Evolutionary conservation across 495 filamentous ascomycete genomes (phyloP), one percentile per base, ranked within the genome.

Genomic region (Penicillium lagena): DNA sequence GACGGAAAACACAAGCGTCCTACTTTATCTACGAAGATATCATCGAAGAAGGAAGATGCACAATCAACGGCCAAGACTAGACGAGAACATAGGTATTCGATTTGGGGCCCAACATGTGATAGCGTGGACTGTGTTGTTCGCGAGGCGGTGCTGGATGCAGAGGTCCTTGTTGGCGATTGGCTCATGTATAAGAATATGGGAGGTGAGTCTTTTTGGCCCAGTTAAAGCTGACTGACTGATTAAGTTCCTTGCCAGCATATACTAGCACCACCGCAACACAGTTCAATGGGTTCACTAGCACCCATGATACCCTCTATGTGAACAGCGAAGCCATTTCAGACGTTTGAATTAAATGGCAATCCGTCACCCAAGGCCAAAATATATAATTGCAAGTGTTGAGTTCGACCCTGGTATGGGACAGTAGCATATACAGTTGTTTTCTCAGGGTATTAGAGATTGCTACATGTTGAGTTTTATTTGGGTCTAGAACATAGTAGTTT

Each of bases 81-180:
- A 14, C 12, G 40, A 12, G 33, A 43, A 11, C 35, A 51, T 33
- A 22, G 49, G 12, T 64, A 68, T 37, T 63, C 62, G 7, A 47
- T 68, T 7, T 68, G 64, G 64, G 64, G 64, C 0, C 64, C 64
- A 13, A 68, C 64, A 0, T 66, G 62, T 43, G 64, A 68, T 40
- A 55, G 62, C 34, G 50, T 46, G 9, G 64, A 68, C 29, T 53
- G 49, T 37, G 54, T 66, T 29, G 45, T 50, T 1, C 37, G 43
- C 1, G 47, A 57, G 9, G 40, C 41, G 15, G 33, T 27, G 1
- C 43, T 68, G 28, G 38, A 55, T 1, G 40, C 29, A 7, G 60
- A 66, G 12, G 52, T 66, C 7, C 47, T 42, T 11, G 38, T 64
- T 11, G 62, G 62, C 9, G 62, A 68, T 43, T 68, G 64, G 64